Conservation (phyloP, 129 eudicot species). For the Kitagawia praeruptora region DNA sequence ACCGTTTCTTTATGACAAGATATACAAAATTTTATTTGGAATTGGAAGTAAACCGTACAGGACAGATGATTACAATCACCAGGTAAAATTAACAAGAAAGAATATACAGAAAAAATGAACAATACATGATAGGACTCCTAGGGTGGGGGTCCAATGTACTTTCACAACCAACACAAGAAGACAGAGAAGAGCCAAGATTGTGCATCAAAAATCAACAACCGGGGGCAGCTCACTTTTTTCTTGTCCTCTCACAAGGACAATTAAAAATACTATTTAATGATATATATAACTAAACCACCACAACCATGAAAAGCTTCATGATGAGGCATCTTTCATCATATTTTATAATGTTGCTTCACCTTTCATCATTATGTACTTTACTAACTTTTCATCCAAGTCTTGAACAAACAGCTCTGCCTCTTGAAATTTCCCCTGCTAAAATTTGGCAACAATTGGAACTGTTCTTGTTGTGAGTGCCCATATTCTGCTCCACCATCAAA, state of each 20-base stretch:
- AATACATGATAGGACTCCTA: background rate
- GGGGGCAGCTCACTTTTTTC: conserved; percentile 18
- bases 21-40: background rate
- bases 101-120: conserved; percentile 2
- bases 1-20: background rate
- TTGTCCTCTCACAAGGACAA: conserved; percentile 6
- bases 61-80: background rate
- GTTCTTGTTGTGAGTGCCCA: background rate
- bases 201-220: conserved; percentile 22
- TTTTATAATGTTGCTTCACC: conserved; percentile 54
- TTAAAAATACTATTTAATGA: conserved; percentile 9
- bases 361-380: conserved; percentile 34
- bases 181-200: conserved; percentile 19
- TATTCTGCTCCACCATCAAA: conserved; percentile 14
- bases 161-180: background rate
- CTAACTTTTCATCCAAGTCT: conserved; percentile 46
- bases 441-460: conserved; percentile 6
- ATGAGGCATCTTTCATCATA: conserved; percentile 20
- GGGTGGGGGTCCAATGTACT: conserved; percentile 31
- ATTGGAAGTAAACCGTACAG: background rate
- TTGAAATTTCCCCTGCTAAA: background rate
- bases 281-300: conserved; percentile 13
- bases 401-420: conserved; percentile 1
- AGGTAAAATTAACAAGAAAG: background rate
- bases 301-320: conserved; percentile 30